These are phyloP conservation scores for Aspergillus hortae DNA, from an alignment of 2,329 filamentous ascomycete species.

Conservation along the genomic window DNA sequence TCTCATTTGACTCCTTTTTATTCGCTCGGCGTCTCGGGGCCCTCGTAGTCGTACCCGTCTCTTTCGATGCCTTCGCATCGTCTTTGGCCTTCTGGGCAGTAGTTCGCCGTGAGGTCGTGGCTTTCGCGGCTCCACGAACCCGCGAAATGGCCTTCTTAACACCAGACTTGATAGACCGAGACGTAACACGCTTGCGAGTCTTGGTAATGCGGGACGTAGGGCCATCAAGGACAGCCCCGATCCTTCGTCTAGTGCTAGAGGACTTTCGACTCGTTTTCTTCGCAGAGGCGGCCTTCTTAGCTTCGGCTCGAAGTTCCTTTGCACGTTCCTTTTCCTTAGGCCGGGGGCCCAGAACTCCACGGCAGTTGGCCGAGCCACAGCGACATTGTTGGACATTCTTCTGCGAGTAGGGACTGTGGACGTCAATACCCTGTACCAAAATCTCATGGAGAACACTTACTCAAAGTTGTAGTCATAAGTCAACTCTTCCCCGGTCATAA, in stretches of 20 bases:
- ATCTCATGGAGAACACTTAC: slow-evolving; percentile 36
- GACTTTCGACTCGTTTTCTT: slow-evolving; percentile 16
- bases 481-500: slow-evolving; percentile 92
- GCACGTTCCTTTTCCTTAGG: slow-evolving; percentile 46
- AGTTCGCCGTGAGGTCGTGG: slow-evolving; percentile 9
- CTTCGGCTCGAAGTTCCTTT: slow-evolving; percentile 24
- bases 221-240: slow-evolving; percentile 21
- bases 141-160: slow-evolving; percentile 30
- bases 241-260: slow-evolving; percentile 33
- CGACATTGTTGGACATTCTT: slow-evolving; percentile 63
- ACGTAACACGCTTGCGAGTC: slow-evolving; percentile 24
- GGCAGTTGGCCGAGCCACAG: slow-evolving; percentile 59
- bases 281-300: slow-evolving; percentile 21
- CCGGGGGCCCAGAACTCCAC: slow-evolving; percentile 58
- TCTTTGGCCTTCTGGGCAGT: slow-evolving; percentile 9
- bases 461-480: slow-evolving; percentile 88
- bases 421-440: slow-evolving; percentile 10
- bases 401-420: slow-evolving; percentile 51
- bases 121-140: slow-evolving; percentile 19
- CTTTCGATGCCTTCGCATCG: slow-evolving; percentile 3
- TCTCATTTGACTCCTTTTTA: slow-evolving; percentile 14
- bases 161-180: slow-evolving; percentile 30
- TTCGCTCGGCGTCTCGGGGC: slow-evolving; percentile 12
- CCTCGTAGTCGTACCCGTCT: background rate
- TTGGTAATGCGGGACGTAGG: slow-evolving; percentile 29